Percentiles rank a stretch among this genome's conserved stretches.
Evolutionary conservation across 208 protist genomes (phyloP).

Genomic region (Crithidia brevicula): DNA sequence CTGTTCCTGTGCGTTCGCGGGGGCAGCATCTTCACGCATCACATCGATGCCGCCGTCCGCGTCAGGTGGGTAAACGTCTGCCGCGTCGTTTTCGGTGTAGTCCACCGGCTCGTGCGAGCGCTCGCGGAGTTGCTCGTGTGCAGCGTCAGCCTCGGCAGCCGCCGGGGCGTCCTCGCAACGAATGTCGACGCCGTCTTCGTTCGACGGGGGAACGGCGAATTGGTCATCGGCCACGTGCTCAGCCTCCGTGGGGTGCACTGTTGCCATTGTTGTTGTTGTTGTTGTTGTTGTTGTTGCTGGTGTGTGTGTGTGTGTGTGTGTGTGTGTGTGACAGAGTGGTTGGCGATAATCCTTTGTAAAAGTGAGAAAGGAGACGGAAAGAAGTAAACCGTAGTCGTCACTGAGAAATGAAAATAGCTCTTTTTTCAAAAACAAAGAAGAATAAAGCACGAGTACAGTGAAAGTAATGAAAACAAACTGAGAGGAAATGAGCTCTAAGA

Average conservation of each 20-base stretch:
- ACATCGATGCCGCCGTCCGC: conserved; percentile 12
- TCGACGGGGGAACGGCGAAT: neutral
- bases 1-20: too few species aligned
- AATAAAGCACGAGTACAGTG: too few species aligned
- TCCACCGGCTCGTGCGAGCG: conserved; percentile 8
- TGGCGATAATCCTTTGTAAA: too few species aligned
- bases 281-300: too few species aligned
- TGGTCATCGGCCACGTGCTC: neutral
- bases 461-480: too few species aligned
- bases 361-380: too few species aligned
- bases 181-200: conserved; percentile 1
- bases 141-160: neutral
- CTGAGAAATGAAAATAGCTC: too few species aligned
- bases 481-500: too few species aligned
- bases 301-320: too few species aligned
- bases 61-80: neutral
- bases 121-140: neutral
- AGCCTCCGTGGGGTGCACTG: neutral
- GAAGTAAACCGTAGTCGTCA: too few species aligned
- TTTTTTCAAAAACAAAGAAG: too few species aligned
- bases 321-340: too few species aligned
- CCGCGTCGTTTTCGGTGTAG: neutral
- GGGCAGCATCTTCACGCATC: neutral
- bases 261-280: neutral
- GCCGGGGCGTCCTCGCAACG: neutral